Base-by-base conservation (phyloP, 2,329 filamentous ascomycete species). In the Exserohilum turcica region DNA sequence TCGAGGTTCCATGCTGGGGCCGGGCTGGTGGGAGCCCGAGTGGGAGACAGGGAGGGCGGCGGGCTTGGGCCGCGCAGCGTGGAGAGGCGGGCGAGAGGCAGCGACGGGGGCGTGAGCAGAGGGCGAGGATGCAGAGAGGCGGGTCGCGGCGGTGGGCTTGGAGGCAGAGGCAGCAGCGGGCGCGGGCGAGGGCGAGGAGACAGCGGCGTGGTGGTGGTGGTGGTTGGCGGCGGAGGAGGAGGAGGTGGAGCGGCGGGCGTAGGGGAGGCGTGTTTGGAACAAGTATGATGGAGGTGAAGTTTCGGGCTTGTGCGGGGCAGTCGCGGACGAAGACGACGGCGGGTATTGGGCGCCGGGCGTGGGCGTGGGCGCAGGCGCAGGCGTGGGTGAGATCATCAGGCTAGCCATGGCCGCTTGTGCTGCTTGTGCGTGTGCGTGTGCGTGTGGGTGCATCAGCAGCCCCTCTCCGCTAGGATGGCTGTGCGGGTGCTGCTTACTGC, bases 1-100 rank as follows among this genome's bases (percentile, higher is more conserved):
- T 73, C 83, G 82, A 74, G 80, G 80, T 66, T 89, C 86, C 86
- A 88, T 89, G 56, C 18, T 71, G 55, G 65, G 65, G 69, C 65
- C 54, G 59, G 63, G 61, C 54, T 52, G 42, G 36, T 27, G 39
- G 51, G 36, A 51, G 43, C 37, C 31, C 53, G 50, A 55, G 13
- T 12, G 31, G 44, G 13, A 21, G 35, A 19, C 28, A 13, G 44
- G 35, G 36, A 29, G 42, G 18, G 18, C 42, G 42, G 42, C 29
- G 47, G 39, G n/a, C n/a, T n/a, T 47, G 50, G 54, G 56, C 57
- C 54, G 48, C 47, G 55, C 50, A 49, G 52, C 48, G 63, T 56
- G 46, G 43, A 43, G 44, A 29, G 39, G 27, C 40, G 37, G 53
- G 33, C 31, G 49, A 43, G 53, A 48, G 53, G 57, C 59, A 50